A percentile compares a stretch with the other conserved stretches of the same genome.
phyloP scores from a whole-genome alignment of 176 grass and related monocot genomes.

The Puccinellia tenuiflora region DNA sequence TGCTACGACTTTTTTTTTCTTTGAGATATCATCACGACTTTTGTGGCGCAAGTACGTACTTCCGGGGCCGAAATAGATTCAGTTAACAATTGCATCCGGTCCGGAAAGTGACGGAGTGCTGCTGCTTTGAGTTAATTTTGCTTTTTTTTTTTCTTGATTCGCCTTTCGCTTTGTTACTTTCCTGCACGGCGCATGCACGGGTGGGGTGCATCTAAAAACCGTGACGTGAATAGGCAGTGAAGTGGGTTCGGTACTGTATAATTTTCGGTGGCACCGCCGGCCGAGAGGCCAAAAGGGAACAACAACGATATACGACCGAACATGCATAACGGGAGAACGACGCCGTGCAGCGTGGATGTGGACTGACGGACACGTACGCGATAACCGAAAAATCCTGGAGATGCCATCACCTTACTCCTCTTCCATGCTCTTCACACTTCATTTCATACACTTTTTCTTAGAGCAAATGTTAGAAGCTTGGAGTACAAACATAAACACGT shows the following conservation, averaged over 20 bases:
- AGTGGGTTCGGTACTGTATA: slow-evolving; percentile 7
- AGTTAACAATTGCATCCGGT: background rate
- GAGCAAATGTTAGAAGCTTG: background rate
- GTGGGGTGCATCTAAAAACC: background rate
- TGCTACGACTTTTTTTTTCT: background rate
- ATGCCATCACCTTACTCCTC: background rate
- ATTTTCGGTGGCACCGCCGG: background rate
- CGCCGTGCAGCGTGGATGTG: background rate
- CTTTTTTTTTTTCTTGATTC: too few relatives aligned
- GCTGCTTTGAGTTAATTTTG: background rate
- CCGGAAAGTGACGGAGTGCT: background rate
- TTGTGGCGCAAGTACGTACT: background rate
- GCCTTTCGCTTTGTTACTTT: background rate
- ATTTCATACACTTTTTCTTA: background rate
- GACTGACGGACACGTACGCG: slow-evolving; percentile 4
- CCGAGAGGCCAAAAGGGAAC: background rate
- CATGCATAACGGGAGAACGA: background rate
- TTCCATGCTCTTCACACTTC: background rate
- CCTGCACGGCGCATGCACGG: background rate
- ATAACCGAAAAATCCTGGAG: background rate
- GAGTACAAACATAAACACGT: too few relatives aligned
- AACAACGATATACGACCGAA: slow-evolving; percentile 22
- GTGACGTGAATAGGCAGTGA: background rate
- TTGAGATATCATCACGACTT: background rate
- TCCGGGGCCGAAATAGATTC: background rate